A percentile compares a stretch with the other conserved stretches of the same genome.
Evolutionary conservation across 164 flowering plant genomes (phyloP).

Genomic region (Berberis vulgaris): DNA sequence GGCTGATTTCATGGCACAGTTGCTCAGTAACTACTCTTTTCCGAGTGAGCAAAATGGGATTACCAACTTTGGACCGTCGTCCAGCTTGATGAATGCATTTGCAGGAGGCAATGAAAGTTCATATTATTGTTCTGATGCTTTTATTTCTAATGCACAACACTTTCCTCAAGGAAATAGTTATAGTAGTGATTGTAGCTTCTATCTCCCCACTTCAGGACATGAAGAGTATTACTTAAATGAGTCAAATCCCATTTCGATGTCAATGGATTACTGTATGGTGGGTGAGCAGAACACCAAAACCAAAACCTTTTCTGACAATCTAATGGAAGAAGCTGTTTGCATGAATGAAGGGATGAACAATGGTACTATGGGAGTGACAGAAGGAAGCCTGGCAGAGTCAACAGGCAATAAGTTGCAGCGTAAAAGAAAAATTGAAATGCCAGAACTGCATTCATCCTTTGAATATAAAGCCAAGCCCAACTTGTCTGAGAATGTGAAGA

Average conservation of each 20-base stretch:
- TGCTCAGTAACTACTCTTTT: constrained; percentile 27
- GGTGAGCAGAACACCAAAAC: constrained; percentile 15
- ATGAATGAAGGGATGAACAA: not conserved
- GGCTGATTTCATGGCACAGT: constrained; percentile 61
- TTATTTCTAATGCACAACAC: constrained; percentile 14
- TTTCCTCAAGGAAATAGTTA: constrained; percentile 25
- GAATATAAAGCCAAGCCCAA: constrained; percentile 13
- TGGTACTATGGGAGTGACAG: constrained; percentile 19
- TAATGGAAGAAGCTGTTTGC: constrained; percentile 16
- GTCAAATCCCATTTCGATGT: constrained; percentile 16
- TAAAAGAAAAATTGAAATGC: constrained; percentile 15
- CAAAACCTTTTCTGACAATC: constrained; percentile 10
- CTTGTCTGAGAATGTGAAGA: constrained; percentile 26
- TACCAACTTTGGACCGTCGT: constrained; percentile 16
- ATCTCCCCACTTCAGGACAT: constrained; percentile 16
- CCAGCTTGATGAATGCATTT: constrained; percentile 9
- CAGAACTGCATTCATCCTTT: not conserved
- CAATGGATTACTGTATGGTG: constrained; percentile 29
- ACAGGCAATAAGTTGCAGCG: constrained; percentile 12
- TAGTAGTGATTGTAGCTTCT: constrained; percentile 10
- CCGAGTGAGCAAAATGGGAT: constrained; percentile 15
- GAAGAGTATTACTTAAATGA: constrained; percentile 23
- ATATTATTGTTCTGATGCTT: constrained; percentile 18
- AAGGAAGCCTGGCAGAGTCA: constrained; percentile 9
- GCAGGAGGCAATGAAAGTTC: constrained; percentile 16